phyloP scores from a whole-genome alignment of 1,284 basidiomycete genomes.

The Marasmius oreades region DNA sequence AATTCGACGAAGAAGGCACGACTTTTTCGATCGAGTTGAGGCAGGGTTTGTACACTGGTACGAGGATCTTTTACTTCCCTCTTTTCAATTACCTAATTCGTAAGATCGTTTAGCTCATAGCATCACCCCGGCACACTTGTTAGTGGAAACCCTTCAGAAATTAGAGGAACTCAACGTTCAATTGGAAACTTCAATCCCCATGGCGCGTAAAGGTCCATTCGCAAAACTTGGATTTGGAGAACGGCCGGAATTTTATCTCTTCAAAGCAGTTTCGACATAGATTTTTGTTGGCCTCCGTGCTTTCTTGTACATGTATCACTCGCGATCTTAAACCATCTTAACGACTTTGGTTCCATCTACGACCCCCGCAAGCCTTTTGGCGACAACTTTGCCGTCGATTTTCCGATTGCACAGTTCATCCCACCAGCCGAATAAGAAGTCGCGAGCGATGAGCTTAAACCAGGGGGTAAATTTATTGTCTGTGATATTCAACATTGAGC shows the following conservation, averaged over 20 bases:
- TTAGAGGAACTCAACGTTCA: slow-evolving; percentile 36
- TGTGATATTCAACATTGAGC: slow-evolving; percentile 28
- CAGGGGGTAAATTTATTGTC: slow-evolving; percentile 94
- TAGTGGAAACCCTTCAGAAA: slow-evolving; percentile 41
- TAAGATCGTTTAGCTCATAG: slow-evolving; percentile 28
- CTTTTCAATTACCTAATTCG: background rate
- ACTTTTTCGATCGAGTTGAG: background rate
- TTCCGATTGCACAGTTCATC: slow-evolving; percentile 76
- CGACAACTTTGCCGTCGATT: slow-evolving; percentile 58
- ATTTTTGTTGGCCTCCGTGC: background rate
- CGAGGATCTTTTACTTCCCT: slow-evolving; percentile 33
- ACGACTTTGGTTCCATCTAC: slow-evolving; percentile 77
- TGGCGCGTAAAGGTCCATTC: slow-evolving; percentile 37
- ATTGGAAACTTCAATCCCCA: slow-evolving; percentile 41
- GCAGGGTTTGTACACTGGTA: background rate
- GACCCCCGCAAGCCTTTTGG: slow-evolving; percentile 63
- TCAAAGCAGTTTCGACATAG: slow-evolving; percentile 26
- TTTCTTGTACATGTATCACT: too few relatives aligned
- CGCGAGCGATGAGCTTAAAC: slow-evolving; percentile 98
- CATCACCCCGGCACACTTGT: slow-evolving; percentile 25
- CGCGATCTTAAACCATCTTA: slow-evolving; percentile 56
- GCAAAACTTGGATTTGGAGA: slow-evolving; percentile 29
- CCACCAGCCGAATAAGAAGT: slow-evolving; percentile 99
- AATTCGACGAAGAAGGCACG: background rate
- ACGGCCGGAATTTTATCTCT: slow-evolving; percentile 41